Conservation (phyloP, 2,329 filamentous ascomycete species). For the Phoma sp. region DNA sequence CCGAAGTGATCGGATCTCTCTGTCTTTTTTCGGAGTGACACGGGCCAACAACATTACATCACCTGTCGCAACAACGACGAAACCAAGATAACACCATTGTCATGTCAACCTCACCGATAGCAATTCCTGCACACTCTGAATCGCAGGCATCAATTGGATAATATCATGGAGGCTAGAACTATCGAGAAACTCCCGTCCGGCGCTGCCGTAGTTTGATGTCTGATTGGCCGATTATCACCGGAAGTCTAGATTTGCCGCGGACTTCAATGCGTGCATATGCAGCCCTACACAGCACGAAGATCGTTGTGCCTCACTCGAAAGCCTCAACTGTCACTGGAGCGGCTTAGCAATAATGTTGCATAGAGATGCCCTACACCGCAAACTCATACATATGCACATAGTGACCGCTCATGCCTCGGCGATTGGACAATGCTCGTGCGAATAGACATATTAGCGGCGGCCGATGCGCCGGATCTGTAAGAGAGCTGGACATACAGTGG, state of each 20-base stretch:
- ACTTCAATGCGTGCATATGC: slow-evolving; percentile 6
- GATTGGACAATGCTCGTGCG: slow-evolving; percentile 7
- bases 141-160: neutral
- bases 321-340: neutral
- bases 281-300: neutral
- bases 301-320: neutral
- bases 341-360: neutral
- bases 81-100: neutral
- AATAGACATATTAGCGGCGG: slow-evolving; percentile 21
- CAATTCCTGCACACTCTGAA: neutral
- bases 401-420: neutral
- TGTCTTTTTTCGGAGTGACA: neutral
- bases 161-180: slow-evolving; percentile 4
- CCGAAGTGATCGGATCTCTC: neutral
- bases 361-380: neutral
- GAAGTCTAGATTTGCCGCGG: neutral
- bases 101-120: slow-evolving; percentile 1
- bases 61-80: slow-evolving; percentile 1
- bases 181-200: neutral
- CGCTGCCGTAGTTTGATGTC: neutral
- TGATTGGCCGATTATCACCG: slow-evolving; percentile 17
- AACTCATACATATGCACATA: neutral
- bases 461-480: slow-evolving; percentile 15
- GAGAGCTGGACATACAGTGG: slow-evolving; percentile 14
- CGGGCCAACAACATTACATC: neutral